Conservation (phyloP, 2,329 filamentous ascomycete genomes). For the Sclerotinia trifoliorum region DNA sequence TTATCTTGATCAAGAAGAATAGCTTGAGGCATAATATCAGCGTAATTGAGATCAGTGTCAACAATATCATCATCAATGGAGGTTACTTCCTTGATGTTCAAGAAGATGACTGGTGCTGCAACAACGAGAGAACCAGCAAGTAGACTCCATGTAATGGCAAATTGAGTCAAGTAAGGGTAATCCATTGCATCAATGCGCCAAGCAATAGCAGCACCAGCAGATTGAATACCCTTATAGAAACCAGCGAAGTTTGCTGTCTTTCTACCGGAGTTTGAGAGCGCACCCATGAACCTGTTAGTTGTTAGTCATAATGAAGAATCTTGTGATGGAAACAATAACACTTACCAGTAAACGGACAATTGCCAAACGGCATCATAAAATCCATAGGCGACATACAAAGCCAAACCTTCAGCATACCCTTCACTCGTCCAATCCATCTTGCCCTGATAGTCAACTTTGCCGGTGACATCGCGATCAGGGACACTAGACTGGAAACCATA, state of each 20-base stretch:
- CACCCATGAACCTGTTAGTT: constrained; percentile 74
- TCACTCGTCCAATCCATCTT: constrained; percentile 48
- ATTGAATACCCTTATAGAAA: constrained; percentile 85
- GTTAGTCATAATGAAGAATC: constrained; percentile 17
- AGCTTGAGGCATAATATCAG: constrained; percentile 54
- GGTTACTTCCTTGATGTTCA: constrained; percentile 76
- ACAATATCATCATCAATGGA: constrained; percentile 74
- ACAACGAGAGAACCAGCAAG: constrained; percentile 70
- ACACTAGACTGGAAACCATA: constrained; percentile 68
- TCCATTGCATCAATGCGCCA: constrained; percentile 65
- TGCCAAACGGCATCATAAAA: constrained; percentile 88
- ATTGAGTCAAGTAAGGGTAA: constrained; percentile 66
- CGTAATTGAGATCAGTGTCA: constrained; percentile 79
- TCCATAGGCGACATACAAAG: constrained; percentile 84
- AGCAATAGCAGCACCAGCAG: constrained; percentile 72
- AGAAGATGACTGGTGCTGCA: constrained; percentile 73
- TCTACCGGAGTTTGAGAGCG: constrained; percentile 83
- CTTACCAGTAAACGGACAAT: constrained; percentile 79
- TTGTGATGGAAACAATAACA: constrained; percentile 55
- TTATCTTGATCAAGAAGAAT: constrained; percentile 8
- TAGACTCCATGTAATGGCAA: constrained; percentile 72
- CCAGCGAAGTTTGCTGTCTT: constrained; percentile 87
- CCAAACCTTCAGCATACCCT: constrained; percentile 73
- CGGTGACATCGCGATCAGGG: constrained; percentile 52
- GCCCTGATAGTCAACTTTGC: constrained; percentile 15